Percentiles rank a stretch among this genome's conserved stretches.
phyloP scores from a whole-genome alignment of 2,329 filamentous ascomycete species.

The Xylaria sp. region DNA sequence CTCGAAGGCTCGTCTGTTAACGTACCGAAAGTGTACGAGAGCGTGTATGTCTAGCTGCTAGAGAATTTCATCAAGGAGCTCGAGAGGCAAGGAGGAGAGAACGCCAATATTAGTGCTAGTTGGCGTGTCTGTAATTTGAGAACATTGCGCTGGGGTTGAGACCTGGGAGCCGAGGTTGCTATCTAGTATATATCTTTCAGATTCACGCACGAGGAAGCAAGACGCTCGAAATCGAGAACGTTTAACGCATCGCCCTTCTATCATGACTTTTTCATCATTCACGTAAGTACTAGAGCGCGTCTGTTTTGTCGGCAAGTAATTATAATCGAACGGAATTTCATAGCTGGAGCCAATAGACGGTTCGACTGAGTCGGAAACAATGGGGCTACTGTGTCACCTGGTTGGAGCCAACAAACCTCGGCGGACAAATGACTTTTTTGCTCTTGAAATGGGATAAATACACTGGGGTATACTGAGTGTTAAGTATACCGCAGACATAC shows the following conservation, averaged over 20 bases:
- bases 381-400: too few relatives aligned
- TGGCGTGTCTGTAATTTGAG: neutral
- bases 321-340: too few relatives aligned
- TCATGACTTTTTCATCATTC: neutral
- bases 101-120: neutral
- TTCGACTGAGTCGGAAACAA: too few relatives aligned
- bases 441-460: too few relatives aligned
- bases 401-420: too few relatives aligned
- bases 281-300: too few relatives aligned
- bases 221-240: neutral
- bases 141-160: neutral
- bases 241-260: neutral
- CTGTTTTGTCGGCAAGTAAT: too few relatives aligned
- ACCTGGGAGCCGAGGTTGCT: neutral
- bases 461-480: too few relatives aligned
- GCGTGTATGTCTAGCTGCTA: neutral
- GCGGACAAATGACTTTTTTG: too few relatives aligned
- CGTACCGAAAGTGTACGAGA: neutral
- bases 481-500: too few relatives aligned
- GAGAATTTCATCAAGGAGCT: constrained; percentile 1
- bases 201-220: neutral
- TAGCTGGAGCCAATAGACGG: too few relatives aligned
- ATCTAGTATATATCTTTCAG: constrained; percentile 3
- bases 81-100: constrained; percentile 3
- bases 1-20: constrained; percentile 2